phyloP scores from a whole-genome alignment of 108 stramenopile genomes.

The Poteriospumella lacustris region DNA sequence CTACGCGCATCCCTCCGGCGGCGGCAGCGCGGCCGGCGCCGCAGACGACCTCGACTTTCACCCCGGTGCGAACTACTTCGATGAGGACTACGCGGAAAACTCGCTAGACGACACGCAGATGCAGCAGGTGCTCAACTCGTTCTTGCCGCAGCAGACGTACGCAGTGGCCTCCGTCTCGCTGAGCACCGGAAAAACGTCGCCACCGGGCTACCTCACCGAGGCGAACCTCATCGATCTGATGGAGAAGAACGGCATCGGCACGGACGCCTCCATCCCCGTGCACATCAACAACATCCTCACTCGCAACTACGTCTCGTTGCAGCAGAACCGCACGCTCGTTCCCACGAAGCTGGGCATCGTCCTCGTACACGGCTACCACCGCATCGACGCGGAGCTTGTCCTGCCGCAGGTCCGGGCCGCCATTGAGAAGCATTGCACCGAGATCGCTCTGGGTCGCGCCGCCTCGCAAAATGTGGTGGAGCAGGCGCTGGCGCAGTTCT shows the following conservation, averaged over 20 bases:
- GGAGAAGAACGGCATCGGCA: constrained; percentile 79
- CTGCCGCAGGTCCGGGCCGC: constrained; percentile 73
- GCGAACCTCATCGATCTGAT: constrained; percentile 74
- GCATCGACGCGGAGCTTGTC: constrained; percentile 76
- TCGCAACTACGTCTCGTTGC: constrained; percentile 72
- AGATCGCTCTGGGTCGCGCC: constrained; percentile 62
- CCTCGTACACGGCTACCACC: constrained; percentile 75
- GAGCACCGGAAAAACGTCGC: constrained; percentile 68
- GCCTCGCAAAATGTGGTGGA: too few species aligned
- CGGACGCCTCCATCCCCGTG: constrained; percentile 81
- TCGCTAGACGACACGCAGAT: too few species aligned
- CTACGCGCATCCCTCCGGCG: too few species aligned
- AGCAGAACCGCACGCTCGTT: constrained; percentile 64
- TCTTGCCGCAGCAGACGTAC: too few species aligned
- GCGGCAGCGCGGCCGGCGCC: too few species aligned
- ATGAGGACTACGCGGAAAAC: too few species aligned
- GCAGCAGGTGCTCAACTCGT: too few species aligned
- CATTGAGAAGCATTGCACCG: constrained; percentile 78
- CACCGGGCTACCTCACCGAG: constrained; percentile 76
- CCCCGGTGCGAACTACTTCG: too few species aligned
- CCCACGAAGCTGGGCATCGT: constrained; percentile 79
- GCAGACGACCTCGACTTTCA: too few species aligned
- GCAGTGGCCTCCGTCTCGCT: too few species aligned
- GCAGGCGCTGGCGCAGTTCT: constrained; percentile 31
- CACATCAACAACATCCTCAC: constrained; percentile 84